phyloP scores from a whole-genome alignment of 345 rosid species.

The Ceriops tagal region DNA sequence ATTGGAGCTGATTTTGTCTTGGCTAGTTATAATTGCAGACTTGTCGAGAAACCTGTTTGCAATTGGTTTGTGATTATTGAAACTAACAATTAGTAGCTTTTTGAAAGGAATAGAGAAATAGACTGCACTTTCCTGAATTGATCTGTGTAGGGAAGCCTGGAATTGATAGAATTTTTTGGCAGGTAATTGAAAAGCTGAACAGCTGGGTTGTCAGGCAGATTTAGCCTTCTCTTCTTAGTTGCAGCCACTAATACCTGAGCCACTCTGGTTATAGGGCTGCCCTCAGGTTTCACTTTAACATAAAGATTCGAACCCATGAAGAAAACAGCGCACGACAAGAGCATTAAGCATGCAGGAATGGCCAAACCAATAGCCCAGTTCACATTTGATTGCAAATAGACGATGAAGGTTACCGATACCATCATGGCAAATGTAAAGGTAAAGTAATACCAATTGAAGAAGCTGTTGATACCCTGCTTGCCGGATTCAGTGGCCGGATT shows the following conservation, averaged over 20 bases:
- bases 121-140: neutral
- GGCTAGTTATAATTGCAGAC: neutral
- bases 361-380: neutral
- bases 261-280: neutral
- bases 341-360: neutral
- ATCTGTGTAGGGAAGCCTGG: neutral
- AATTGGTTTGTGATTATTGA: neutral
- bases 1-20: neutral
- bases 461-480: neutral
- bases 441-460: constrained; percentile 1
- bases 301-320: neutral
- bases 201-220: neutral
- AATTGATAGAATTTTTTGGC: neutral
- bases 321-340: neutral
- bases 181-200: neutral
- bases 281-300: neutral
- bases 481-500: neutral
- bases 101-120: neutral
- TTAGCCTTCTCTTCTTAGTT: neutral
- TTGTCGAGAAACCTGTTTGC: neutral
- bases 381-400: neutral
- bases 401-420: neutral
- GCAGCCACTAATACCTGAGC: neutral
- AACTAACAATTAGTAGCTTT: neutral
- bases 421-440: neutral